Base-by-base conservation (phyloP, 23 red algal species). In the Pyropia yezoensis region DNA sequence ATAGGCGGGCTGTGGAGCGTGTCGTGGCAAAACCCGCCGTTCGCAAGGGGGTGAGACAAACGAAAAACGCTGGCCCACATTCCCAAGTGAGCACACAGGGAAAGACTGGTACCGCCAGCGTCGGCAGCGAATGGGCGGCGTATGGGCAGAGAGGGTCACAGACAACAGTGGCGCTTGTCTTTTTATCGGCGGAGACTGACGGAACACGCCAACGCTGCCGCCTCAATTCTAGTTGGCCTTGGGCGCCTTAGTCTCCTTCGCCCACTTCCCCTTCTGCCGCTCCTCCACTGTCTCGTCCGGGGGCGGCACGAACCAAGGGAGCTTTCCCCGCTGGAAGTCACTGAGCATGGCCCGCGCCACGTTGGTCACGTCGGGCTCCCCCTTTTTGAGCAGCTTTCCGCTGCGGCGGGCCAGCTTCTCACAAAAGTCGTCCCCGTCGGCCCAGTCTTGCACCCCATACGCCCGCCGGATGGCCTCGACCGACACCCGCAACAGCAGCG, bases 301-400 rank as follows among this genome's bases (percentile, higher is more conserved):
- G 33, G 92, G 92, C 6, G 81, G 59, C 14, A 89, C 72, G 59
- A 89, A 96, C 92, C 92, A 96, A 12, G 83, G 92, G 27, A 96
- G 79, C 39, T 85, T 83, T 7, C 92, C 92, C n/a, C 83, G 78
- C 33, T 85, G 72, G 62, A 80, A 96, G 67, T 96, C 92, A 20
- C 52, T 52, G 7, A 96, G 51, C 67, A 96, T 57, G 80, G 78
- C 84, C 57, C 84, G 67, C 8, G 84, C 85, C 17, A 64, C 78
- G 11, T 85, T 79, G 60, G 79, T 88, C 21, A 79, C 33, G 66
- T 96, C 86, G 14, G 92, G 92, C 59, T 96, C 92, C 19, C 84
- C 84, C 11, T 67, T 67, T 45, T 79, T 84, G 45, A 89, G 57
- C 15, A 96, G 71, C 59, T 89, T 89, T 12, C 92, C 92, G 34